A percentile compares a stretch with the other conserved stretches of the same genome.
Conservation (phyloP, 78 protist species). For the Guillardia theta region DNA sequence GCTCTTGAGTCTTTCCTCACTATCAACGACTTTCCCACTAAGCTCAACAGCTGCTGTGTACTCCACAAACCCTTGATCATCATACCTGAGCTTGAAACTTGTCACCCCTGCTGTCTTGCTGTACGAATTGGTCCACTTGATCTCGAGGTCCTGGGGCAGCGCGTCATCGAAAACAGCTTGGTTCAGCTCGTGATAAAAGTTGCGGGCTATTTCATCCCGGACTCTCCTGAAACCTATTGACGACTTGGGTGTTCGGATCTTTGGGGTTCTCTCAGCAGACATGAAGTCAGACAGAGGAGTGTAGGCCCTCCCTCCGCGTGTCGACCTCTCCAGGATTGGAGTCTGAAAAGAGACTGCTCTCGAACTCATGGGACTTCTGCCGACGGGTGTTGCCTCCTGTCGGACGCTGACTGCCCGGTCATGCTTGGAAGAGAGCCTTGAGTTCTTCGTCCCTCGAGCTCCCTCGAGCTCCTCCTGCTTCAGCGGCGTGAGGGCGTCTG, state of each 20-base stretch:
- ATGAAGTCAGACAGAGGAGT: neutral
- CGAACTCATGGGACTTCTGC: neutral
- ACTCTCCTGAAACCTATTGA: neutral
- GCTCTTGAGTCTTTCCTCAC: neutral
- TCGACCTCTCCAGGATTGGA: neutral
- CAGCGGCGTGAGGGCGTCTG: too few relatives aligned
- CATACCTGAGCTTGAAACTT: neutral
- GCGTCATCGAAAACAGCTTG: neutral
- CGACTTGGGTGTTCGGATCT: neutral
- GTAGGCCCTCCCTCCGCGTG: neutral
- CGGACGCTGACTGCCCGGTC: neutral
- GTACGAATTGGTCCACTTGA: neutral
- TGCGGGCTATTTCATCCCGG: neutral
- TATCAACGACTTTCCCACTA: neutral
- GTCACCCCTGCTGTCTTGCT: neutral
- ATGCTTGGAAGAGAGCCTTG: neutral
- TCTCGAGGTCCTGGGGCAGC: neutral
- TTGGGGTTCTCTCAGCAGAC: neutral
- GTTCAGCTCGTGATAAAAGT: neutral
- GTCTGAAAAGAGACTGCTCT: neutral
- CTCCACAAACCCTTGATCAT: neutral
- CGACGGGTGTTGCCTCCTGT: neutral
- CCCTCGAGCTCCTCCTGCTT: too few relatives aligned
- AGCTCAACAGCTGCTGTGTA: neutral
- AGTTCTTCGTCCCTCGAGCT: neutral